Conservation (phyloP, 2,329 filamentous ascomycete species). For the Neophaeococcomyces mojaviensis region DNA sequence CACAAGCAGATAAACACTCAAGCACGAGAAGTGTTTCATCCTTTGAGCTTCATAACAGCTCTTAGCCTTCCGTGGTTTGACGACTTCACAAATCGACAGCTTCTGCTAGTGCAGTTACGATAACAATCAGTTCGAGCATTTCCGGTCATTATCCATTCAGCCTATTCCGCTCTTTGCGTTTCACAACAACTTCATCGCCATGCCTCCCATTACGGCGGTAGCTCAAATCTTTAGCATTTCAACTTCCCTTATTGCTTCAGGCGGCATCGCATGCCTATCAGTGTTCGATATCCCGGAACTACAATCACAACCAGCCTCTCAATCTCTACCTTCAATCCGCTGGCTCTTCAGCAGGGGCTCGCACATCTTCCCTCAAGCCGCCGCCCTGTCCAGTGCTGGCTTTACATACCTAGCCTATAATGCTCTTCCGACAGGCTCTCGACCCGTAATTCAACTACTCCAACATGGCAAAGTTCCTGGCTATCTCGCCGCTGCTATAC, state of each 20-base stretch:
- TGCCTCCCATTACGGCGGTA: not conserved
- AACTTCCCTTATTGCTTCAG: conserved; percentile 28
- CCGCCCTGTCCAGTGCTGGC: conserved; percentile 24
- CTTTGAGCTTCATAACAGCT: no score
- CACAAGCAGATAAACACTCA: no score
- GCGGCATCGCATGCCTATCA: conserved; percentile 29
- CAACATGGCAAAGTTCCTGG: not conserved
- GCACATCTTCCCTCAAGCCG: conserved; percentile 28
- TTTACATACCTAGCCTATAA: conserved; percentile 19
- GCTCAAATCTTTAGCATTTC: conserved; percentile 23
- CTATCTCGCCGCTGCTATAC: conserved; percentile 7
- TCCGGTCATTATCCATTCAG: no score
- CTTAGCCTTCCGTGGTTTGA: no score
- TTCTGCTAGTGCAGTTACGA: no score
- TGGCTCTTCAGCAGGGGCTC: conserved; percentile 34
- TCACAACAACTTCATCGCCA: not conserved
- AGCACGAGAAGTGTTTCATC: no score
- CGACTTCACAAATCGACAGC: no score
- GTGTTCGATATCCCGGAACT: conserved; percentile 28
- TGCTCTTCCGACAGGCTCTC: not conserved
- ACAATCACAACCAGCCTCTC: conserved; percentile 30
- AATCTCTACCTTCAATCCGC: conserved; percentile 29
- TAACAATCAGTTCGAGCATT: no score
- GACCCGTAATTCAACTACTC: not conserved
- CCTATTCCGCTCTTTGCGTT: no score